Percentiles rank a stretch among this genome's conserved stretches.
Conservation (phyloP, 371 early-diverging fungal genomes). For the Circinella minor region DNA sequence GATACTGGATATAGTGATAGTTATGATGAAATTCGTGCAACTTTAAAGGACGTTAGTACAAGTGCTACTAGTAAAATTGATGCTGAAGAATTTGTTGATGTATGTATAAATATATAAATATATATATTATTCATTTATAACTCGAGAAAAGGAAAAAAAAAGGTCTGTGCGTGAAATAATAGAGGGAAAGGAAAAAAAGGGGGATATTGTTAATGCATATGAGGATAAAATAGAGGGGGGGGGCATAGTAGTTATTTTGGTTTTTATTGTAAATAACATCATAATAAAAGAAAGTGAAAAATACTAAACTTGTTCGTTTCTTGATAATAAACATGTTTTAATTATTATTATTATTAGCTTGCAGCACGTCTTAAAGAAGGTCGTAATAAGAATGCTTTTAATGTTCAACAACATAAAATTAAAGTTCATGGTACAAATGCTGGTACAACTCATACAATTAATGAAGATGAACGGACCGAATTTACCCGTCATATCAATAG, state of each 20-base stretch:
- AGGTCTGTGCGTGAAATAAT: neutral
- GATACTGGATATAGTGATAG: conserved; percentile 70
- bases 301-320: neutral
- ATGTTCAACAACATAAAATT: conserved; percentile 79
- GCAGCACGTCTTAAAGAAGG: conserved; percentile 70
- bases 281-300: too few species aligned
- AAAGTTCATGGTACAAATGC: conserved; percentile 84
- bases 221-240: neutral
- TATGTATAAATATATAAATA: conserved; percentile 25
- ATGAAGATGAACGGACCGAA: conserved; percentile 95
- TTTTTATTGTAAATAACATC: too few species aligned
- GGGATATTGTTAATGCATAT: too few species aligned
- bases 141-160: too few species aligned
- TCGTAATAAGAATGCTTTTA: conserved; percentile 60
- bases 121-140: neutral
- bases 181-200: too few species aligned
- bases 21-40: conserved; percentile 80
- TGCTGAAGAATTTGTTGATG: conserved; percentile 86
- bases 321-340: neutral
- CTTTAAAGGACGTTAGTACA: conserved; percentile 73
- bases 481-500: conserved; percentile 94
- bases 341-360: conserved; percentile 39
- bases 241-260: too few species aligned
- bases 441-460: conserved; percentile 93
- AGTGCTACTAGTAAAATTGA: conserved; percentile 79